A percentile compares a stretch with the other conserved stretches of the same genome.
These are phyloP conservation scores for Diaporthe sp. DNA, from an alignment of 2,329 filamentous ascomycete species.

Conservation along the genomic window DNA sequence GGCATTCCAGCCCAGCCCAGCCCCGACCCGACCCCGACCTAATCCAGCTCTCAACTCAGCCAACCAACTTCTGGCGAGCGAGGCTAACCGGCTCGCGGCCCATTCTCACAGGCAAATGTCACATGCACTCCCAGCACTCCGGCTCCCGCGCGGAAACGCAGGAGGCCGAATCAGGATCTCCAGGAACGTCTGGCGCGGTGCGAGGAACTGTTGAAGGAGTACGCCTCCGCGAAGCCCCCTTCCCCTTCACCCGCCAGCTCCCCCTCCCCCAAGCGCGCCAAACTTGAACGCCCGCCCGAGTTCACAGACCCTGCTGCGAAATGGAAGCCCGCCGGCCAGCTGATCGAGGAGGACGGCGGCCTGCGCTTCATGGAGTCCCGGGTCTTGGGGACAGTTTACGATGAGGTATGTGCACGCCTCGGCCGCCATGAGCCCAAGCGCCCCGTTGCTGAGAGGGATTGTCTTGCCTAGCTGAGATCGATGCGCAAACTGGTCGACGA, in stretches of 20 bases:
- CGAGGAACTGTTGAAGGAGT: conserved; percentile 71
- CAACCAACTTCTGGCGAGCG: conserved; percentile 9
- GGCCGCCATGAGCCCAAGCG: conserved; percentile 12
- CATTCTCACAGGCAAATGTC: conserved; percentile 64
- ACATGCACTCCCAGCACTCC: conserved; percentile 72
- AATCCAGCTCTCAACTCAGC: background rate
- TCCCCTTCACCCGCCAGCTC: conserved; percentile 44
- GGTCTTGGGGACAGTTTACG: conserved; percentile 67
- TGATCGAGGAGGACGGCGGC: conserved; percentile 68
- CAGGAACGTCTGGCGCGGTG: conserved; percentile 72
- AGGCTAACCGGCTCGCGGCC: conserved; percentile 7
- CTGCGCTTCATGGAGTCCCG: conserved; percentile 71
- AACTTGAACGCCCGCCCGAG: conserved; percentile 43
- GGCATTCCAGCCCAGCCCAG: background rate
- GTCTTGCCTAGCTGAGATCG: conserved; percentile 61
- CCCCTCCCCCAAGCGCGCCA: conserved; percentile 30
- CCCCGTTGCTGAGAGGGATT: conserved; percentile 35
- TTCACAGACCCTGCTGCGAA: conserved; percentile 51
- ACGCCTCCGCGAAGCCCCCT: conserved; percentile 57
- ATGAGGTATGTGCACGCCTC: conserved; percentile 60
- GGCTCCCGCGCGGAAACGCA: conserved; percentile 70
- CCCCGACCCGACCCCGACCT: background rate
- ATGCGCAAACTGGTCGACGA: conserved; percentile 73
- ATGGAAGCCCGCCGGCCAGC: conserved; percentile 65
- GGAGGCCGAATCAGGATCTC: conserved; percentile 72